These are phyloP conservation scores for Yamadazyma taylorii DNA, from an alignment of 1,139 yeast species.

Conservation along the genomic window DNA sequence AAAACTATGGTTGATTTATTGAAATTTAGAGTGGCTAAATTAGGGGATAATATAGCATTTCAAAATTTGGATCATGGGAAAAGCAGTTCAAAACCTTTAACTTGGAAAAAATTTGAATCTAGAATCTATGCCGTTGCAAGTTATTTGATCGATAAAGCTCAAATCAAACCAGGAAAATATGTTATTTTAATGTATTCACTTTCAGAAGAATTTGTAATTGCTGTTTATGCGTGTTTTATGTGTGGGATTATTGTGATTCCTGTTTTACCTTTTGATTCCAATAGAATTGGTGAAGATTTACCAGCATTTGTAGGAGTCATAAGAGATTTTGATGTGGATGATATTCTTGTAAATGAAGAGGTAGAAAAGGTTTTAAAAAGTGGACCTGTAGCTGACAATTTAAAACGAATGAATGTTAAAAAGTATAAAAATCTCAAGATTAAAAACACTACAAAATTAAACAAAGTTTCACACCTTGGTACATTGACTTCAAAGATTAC, in stretches of 20 bases:
- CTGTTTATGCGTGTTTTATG: conserved; percentile 82
- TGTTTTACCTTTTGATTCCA: conserved; percentile 69
- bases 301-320: conserved; percentile 66
- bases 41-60: conserved; percentile 81
- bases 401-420: conserved; percentile 55
- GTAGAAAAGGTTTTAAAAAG: conserved; percentile 69
- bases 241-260: conserved; percentile 85
- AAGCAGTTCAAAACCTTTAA: conserved; percentile 53
- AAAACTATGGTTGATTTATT: conserved; percentile 69
- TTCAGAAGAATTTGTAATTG: conserved; percentile 82
- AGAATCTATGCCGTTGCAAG: conserved; percentile 72
- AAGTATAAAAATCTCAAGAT: conserved; percentile 49
- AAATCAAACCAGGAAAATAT: conserved; percentile 63
- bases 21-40: conserved; percentile 73
- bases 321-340: conserved; percentile 67
- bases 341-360: conserved; percentile 77
- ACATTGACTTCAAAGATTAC: conserved; percentile 46
- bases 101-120: conserved; percentile 85
- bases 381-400: conserved; percentile 62
- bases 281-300: conserved; percentile 72
- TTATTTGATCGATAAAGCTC: conserved; percentile 52
- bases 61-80: conserved; percentile 61
- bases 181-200: conserved; percentile 84
- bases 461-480: conserved; percentile 55
- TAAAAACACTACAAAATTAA: conserved; percentile 67